Evolutionary conservation across 495 filamentous ascomycete genomes (phyloP).

Genomic region (Immersiella caudata): DNA sequence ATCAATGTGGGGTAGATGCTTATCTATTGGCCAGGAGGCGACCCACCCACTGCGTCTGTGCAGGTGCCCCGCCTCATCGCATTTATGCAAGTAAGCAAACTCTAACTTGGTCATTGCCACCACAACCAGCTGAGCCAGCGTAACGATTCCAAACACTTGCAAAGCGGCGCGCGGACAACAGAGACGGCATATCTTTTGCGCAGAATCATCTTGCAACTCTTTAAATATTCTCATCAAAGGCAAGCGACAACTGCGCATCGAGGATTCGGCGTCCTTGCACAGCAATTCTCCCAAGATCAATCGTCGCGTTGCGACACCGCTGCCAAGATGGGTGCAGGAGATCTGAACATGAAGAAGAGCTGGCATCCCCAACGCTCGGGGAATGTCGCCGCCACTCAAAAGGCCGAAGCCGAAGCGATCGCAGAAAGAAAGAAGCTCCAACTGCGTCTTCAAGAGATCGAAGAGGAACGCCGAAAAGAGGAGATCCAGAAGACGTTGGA

Average conservation of each 20-base stretch:
- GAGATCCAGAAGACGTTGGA: constrained; percentile 91
- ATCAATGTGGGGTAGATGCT: constrained; percentile 29
- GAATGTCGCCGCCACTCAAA: constrained; percentile 41
- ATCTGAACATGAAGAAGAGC: constrained; percentile 96
- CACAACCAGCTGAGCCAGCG: not conserved
- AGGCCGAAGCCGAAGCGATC: constrained; percentile 80
- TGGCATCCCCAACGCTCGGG: constrained; percentile 66
- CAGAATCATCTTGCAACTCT: too few species aligned
- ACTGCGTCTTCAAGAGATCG: constrained; percentile 81
- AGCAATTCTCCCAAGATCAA: not conserved
- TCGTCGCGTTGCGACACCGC: constrained; percentile 29
- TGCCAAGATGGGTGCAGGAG: constrained; percentile 73
- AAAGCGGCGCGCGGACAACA: not conserved
- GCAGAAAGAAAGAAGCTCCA: constrained; percentile 92
- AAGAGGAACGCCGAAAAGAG: constrained; percentile 90
- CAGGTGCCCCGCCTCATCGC: not conserved
- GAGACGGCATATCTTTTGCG: not conserved
- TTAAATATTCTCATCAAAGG: too few species aligned
- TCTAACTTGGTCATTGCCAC: not conserved
- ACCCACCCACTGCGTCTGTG: not conserved
- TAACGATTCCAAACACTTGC: not conserved
- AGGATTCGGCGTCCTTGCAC: not conserved
- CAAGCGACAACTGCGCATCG: not conserved
- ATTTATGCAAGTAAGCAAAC: not conserved
- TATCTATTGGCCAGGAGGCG: constrained; percentile 26